Percentiles rank a stretch among this genome's conserved stretches.
phyloP scores from a whole-genome alignment of 257 asterid genomes.

The Solanum acaule region DNA sequence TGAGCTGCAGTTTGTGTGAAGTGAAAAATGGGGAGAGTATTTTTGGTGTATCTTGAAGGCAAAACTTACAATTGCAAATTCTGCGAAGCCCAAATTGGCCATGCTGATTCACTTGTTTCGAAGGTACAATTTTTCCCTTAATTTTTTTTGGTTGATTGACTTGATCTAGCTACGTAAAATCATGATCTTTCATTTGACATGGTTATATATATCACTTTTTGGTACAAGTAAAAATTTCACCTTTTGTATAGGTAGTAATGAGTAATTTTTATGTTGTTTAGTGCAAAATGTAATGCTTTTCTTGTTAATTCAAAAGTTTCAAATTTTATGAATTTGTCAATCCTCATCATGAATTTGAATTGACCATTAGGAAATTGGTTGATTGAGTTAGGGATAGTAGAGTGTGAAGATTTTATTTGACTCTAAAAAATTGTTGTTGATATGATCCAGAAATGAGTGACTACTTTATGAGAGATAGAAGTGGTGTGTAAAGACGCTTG shows the following conservation, averaged over 20 bases:
- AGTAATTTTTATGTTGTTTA: background rate
- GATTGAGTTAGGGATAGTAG: background rate
- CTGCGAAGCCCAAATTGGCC: constrained; percentile 61
- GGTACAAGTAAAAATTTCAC: background rate
- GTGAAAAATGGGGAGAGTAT: constrained; percentile 63
- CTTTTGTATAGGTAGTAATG: background rate
- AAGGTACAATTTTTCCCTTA: constrained; percentile 14
- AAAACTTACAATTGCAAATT: constrained; percentile 61
- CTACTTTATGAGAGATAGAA: background rate
- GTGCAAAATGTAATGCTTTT: background rate
- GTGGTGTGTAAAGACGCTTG: background rate
- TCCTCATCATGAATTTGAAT: background rate
- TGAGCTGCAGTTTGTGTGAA: background rate
- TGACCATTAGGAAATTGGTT: background rate
- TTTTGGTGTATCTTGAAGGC: constrained; percentile 58
- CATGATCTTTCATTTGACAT: background rate
- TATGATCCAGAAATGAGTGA: background rate
- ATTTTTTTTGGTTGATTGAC: background rate
- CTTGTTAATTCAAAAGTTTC: background rate
- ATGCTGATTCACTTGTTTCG: constrained; percentile 37
- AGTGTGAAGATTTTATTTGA: background rate
- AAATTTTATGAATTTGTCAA: background rate
- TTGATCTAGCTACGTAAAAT: background rate
- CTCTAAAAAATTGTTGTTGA: background rate
- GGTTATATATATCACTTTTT: background rate